A percentile compares a stretch with the other conserved stretches of the same genome.
These are phyloP conservation scores for Exidia glandulosa DNA, from an alignment of 768 basidiomycete species.

Conservation along the genomic window DNA sequence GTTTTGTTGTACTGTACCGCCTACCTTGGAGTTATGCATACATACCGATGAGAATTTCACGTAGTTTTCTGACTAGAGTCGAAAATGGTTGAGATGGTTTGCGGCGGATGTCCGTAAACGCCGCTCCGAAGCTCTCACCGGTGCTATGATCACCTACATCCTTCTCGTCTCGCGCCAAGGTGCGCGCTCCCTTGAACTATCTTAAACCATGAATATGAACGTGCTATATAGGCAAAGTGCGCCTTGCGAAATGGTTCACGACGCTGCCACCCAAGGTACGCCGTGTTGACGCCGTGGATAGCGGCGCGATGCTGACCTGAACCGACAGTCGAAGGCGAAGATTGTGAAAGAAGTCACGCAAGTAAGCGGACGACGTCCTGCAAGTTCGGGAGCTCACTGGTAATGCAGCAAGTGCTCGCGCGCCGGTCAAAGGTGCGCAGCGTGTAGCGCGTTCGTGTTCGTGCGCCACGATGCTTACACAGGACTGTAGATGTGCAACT, in stretches of 20 bases:
- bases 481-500: background rate
- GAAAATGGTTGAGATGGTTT: background rate
- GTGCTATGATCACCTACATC: conserved; percentile 77
- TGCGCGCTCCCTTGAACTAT: conserved; percentile 2
- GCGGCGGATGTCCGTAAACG: background rate
- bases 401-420: background rate
- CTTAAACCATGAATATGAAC: background rate
- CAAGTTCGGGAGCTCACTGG: background rate
- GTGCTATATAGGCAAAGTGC: conserved; percentile 62
- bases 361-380: background rate
- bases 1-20: background rate
- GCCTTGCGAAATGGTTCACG: conserved; percentile 92
- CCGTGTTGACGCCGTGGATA: background rate
- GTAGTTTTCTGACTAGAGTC: background rate
- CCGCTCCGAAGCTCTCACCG: background rate
- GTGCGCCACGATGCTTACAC: background rate
- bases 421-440: background rate
- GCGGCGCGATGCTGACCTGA: background rate
- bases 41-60: no score
- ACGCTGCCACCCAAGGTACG: conserved; percentile 60
- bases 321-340: conserved; percentile 48
- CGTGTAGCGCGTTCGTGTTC: background rate
- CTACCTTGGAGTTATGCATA: background rate
- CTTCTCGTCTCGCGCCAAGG: conserved; percentile 92
- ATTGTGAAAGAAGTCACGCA: conserved; percentile 95